Conservation (phyloP, 768 basidiomycete genomes). For the Galerina sulciceps region DNA sequence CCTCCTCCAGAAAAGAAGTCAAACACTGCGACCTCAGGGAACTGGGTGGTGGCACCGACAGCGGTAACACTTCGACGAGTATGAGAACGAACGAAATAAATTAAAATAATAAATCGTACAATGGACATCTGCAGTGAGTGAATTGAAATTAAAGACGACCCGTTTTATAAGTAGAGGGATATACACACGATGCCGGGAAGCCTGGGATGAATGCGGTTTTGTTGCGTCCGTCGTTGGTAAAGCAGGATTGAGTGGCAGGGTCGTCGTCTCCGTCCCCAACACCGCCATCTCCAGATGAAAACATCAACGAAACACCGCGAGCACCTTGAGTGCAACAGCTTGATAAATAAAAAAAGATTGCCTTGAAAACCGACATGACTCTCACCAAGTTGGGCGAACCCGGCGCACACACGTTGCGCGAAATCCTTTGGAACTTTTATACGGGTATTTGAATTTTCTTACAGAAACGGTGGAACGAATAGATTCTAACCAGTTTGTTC, state of each 20-base stretch:
- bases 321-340: constrained; percentile 42
- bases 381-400: constrained; percentile 65
- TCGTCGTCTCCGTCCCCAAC: constrained; percentile 63
- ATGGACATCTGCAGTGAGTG: constrained; percentile 42
- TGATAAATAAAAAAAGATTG: neutral
- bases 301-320: constrained; percentile 64
- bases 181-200: constrained; percentile 59
- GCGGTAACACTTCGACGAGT: constrained; percentile 58
- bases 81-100: neutral
- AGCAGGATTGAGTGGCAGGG: constrained; percentile 54
- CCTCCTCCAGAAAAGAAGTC: constrained; percentile 70
- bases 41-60: constrained; percentile 60
- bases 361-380: neutral
- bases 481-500: constrained; percentile 60
- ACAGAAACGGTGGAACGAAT: neutral
- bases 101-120: constrained; percentile 35
- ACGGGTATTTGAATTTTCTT: neutral
- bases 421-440: constrained; percentile 54
- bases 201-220: constrained; percentile 50
- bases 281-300: constrained; percentile 68
- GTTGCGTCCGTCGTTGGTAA: constrained; percentile 63
- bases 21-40: constrained; percentile 58
- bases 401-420: constrained; percentile 55
- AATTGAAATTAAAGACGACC: constrained; percentile 20
- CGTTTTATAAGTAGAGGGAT: constrained; percentile 26